These are phyloP conservation scores for Exophiala phaeomuriformis DNA, from an alignment of 2,329 filamentous ascomycete genomes.

Conservation along the genomic window DNA sequence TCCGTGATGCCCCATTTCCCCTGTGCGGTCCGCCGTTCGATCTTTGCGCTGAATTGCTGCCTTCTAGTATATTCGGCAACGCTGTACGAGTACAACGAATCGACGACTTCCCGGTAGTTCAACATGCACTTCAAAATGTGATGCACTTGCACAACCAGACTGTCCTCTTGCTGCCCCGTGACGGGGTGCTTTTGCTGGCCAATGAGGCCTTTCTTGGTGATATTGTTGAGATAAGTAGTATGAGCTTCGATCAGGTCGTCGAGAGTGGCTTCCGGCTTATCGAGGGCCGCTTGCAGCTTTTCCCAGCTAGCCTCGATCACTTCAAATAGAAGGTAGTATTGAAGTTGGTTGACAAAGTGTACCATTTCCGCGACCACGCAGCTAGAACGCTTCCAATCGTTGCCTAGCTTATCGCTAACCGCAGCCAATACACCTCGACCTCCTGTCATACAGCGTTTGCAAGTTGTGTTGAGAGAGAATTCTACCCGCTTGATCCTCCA, in stretches of 20 bases:
- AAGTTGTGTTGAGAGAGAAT: constrained; percentile 82
- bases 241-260: constrained; percentile 94
- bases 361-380: constrained; percentile 95
- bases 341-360: constrained; percentile 91
- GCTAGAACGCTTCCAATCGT: constrained; percentile 84
- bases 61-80: constrained; percentile 87
- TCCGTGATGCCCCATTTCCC: constrained; percentile 59
- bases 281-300: constrained; percentile 73
- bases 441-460: constrained; percentile 94
- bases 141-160: constrained; percentile 83
- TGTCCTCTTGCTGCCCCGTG: constrained; percentile 56
- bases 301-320: constrained; percentile 97
- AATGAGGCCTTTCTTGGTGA: constrained; percentile 91
- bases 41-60: constrained; percentile 74
- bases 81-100: constrained; percentile 88
- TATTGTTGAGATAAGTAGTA: constrained; percentile 80
- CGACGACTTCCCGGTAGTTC: constrained; percentile 83
- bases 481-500: constrained; percentile 98
- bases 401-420: constrained; percentile 62
- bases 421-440: constrained; percentile 80
- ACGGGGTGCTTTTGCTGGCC: constrained; percentile 53
- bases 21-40: constrained; percentile 58
- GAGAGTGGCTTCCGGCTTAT: constrained; percentile 78
- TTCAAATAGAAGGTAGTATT: constrained; percentile 98
- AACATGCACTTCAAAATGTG: constrained; percentile 93